phyloP scores from a whole-genome alignment of 768 basidiomycete genomes.

The Leccinum pellstonianum region DNA sequence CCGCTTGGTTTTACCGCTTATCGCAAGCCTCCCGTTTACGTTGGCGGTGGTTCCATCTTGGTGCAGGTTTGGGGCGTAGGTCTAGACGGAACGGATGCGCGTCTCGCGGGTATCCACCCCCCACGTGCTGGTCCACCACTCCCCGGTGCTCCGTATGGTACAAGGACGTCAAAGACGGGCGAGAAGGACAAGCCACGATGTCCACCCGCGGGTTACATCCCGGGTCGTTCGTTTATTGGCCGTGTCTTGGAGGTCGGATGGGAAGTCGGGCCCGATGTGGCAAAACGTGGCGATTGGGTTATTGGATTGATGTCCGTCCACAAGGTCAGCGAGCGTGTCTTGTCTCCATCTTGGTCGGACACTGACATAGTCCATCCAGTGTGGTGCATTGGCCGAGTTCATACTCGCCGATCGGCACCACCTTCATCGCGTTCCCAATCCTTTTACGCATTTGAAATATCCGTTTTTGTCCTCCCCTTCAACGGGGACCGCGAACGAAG shows the following conservation, averaged over 20 bases:
- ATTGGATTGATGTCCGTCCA: constrained; percentile 74
- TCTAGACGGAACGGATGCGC: constrained; percentile 70
- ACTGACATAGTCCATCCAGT: constrained; percentile 41
- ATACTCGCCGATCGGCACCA: constrained; percentile 79
- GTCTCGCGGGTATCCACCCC: constrained; percentile 52
- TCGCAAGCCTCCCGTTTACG: constrained; percentile 69
- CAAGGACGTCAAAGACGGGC: constrained; percentile 16
- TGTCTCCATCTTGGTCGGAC: constrained; percentile 2
- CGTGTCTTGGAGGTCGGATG: constrained; percentile 80
- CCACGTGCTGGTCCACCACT: constrained; percentile 14
- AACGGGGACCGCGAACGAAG: constrained; percentile 10
- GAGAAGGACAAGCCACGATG: constrained; percentile 28
- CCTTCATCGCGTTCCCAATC: constrained; percentile 69
- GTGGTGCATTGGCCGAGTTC: constrained; percentile 88
- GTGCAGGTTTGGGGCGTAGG: constrained; percentile 92
- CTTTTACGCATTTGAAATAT: constrained; percentile 38
- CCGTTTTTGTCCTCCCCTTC: constrained; percentile 19
- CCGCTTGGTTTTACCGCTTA: constrained; percentile 68
- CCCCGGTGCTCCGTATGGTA: constrained; percentile 23
- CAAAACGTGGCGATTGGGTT: constrained; percentile 83
- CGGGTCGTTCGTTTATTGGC: constrained; percentile 86
- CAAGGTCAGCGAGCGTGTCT: constrained; percentile 55
- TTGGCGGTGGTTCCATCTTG: constrained; percentile 66
- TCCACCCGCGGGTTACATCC: constrained; percentile 65
- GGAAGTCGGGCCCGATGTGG: constrained; percentile 50